A percentile compares a stretch with the other conserved stretches of the same genome.
phyloP scores from a whole-genome alignment of 495 filamentous ascomycete genomes.

The Daldinia bambusicola region DNA sequence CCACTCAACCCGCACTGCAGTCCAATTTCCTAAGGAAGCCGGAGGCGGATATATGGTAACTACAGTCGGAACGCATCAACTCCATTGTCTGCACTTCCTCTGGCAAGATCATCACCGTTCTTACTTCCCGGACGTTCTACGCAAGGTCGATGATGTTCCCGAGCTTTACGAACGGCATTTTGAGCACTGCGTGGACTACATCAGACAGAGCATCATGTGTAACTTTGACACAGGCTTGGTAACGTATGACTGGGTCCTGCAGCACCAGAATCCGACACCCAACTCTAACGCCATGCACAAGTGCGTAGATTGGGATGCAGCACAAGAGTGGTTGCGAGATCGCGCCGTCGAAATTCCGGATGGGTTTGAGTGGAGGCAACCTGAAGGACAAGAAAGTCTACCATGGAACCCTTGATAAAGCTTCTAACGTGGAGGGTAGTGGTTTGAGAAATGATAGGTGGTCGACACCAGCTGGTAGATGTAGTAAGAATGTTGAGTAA shows the following conservation, averaged over 20 bases:
- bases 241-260: slow-evolving; percentile 43
- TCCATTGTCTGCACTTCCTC: slow-evolving; percentile 33
- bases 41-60: slow-evolving; percentile 25
- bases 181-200: slow-evolving; percentile 50
- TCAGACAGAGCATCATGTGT: slow-evolving; percentile 50
- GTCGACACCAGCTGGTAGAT: background rate
- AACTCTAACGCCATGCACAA: slow-evolving; percentile 43
- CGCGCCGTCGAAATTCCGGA: slow-evolving; percentile 36
- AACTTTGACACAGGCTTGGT: slow-evolving; percentile 45
- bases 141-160: slow-evolving; percentile 32
- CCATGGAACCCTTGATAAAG: slow-evolving; percentile 16
- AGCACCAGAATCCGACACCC: slow-evolving; percentile 46
- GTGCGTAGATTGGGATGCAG: slow-evolving; percentile 49
- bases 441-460: background rate
- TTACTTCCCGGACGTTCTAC: slow-evolving; percentile 19
- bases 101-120: slow-evolving; percentile 23
- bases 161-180: slow-evolving; percentile 48
- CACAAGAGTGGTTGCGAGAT: slow-evolving; percentile 46
- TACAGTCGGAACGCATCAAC: slow-evolving; percentile 33
- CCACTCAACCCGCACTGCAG: slow-evolving; percentile 8
- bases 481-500: background rate
- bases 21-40: slow-evolving; percentile 19
- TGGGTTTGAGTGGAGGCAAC: slow-evolving; percentile 28
- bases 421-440: background rate
- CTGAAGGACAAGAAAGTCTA: slow-evolving; percentile 18